Conservation (phyloP, 148 eudicot species). For the Arctostaphylos glauca region DNA sequence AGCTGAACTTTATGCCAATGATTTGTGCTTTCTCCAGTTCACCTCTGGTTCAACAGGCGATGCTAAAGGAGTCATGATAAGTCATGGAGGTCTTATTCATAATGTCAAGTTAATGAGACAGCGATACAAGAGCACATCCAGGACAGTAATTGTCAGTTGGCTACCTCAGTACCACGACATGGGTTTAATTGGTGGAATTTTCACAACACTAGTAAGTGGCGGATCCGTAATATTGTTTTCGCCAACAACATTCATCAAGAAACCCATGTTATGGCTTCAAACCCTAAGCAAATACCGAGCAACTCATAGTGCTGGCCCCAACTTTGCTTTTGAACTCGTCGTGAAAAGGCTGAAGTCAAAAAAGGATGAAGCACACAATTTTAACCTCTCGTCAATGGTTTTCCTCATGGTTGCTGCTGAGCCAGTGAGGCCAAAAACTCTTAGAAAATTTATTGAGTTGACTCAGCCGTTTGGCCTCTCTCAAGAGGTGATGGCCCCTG, state of each 20-base stretch:
- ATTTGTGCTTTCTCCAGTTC: conserved; percentile 54
- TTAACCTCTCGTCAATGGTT: conserved; percentile 45
- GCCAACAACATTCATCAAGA: conserved; percentile 45
- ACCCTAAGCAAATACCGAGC: conserved; percentile 42
- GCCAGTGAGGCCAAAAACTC: conserved; percentile 50
- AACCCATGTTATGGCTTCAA: conserved; percentile 51
- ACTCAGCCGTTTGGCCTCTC: conserved; percentile 39
- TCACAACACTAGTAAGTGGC: conserved; percentile 47
- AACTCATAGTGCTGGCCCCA: conserved; percentile 61
- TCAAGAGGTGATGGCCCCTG: conserved; percentile 51
- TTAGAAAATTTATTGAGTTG: conserved; percentile 42
- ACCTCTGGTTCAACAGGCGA: conserved; percentile 64
- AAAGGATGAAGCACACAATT: conserved; percentile 21
- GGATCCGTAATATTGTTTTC: conserved; percentile 46
- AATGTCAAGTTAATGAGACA: conserved; percentile 54
- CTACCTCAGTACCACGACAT: conserved; percentile 61
- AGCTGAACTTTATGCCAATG: conserved; percentile 23
- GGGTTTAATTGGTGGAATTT: conserved; percentile 56
- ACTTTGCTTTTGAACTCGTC: conserved; percentile 50
- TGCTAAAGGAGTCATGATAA: conserved; percentile 60
- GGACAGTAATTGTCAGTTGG: conserved; percentile 53
- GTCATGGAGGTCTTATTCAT: conserved; percentile 55
- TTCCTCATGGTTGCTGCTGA: conserved; percentile 64
- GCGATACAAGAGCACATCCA: conserved; percentile 51
- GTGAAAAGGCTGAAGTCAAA: conserved; percentile 37